Conservation (phyloP, 2,329 filamentous ascomycete species). For the Chrysoporthe deuterocubensis region DNA sequence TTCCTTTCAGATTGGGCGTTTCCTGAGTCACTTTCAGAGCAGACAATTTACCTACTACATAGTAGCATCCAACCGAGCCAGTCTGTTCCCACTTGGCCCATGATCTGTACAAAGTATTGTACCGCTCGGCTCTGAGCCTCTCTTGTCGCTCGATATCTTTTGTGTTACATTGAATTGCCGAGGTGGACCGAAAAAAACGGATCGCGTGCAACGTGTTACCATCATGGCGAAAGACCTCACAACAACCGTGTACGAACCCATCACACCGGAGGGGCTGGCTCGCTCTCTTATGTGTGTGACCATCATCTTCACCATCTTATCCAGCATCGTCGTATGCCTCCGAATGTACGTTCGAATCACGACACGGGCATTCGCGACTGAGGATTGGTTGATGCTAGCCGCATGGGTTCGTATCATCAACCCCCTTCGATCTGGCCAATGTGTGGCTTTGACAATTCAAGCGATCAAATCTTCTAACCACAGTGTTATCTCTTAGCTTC, state of each 20-base stretch:
- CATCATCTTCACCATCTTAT: slow-evolving; percentile 24
- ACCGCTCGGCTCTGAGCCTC: background rate
- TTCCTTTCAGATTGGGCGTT: background rate
- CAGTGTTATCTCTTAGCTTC: background rate
- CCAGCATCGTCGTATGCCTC: slow-evolving; percentile 23
- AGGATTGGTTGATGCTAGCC: background rate
- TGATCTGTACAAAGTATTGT: background rate
- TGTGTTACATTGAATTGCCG: background rate
- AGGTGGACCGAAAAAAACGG: background rate
- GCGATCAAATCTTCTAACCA: background rate
- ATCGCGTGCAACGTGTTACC: background rate
- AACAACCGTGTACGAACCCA: slow-evolving; percentile 27
- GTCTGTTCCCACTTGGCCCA: background rate
- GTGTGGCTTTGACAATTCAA: background rate
- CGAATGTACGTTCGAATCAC: slow-evolving; percentile 22
- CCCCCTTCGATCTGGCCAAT: background rate
- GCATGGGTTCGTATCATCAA: background rate
- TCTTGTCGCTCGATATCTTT: background rate
- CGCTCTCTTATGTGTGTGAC: slow-evolving; percentile 21
- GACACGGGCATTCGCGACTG: slow-evolving; percentile 12
- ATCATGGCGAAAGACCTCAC: slow-evolving; percentile 24
- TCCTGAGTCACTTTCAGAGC: background rate
- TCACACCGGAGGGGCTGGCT: slow-evolving; percentile 27
- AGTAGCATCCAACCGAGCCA: background rate
- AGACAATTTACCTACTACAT: background rate